These are phyloP conservation scores for Serendipita sp. DNA, from an alignment of 768 basidiomycete genomes.

Conservation along the genomic window DNA sequence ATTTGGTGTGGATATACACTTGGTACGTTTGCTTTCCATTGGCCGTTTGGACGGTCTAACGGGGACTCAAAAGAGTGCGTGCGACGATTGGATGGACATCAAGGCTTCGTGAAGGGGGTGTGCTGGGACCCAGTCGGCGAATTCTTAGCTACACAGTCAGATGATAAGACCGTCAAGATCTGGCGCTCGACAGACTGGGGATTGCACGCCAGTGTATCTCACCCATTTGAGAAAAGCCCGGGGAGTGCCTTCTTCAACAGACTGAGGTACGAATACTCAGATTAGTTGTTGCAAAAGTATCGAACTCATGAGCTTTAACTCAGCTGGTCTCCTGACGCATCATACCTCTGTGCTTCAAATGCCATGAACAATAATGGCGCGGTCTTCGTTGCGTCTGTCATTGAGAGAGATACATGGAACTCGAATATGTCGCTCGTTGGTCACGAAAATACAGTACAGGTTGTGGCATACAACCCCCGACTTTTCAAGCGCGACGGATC, in stretches of 20 bases:
- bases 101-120: constrained; percentile 96
- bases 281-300: constrained; percentile 3
- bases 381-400: constrained; percentile 94
- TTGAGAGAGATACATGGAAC: constrained; percentile 76
- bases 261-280: constrained; percentile 41
- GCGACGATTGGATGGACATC: constrained; percentile 70
- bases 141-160: constrained; percentile 87
- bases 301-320: neutral
- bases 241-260: constrained; percentile 88
- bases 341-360: constrained; percentile 93
- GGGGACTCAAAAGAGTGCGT: constrained; percentile 37
- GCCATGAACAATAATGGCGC: constrained; percentile 92
- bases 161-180: constrained; percentile 90
- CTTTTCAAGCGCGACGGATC: constrained; percentile 71
- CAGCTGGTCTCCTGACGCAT: constrained; percentile 99
- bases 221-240: constrained; percentile 88
- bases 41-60: neutral
- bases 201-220: constrained; percentile 65
- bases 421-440: constrained; percentile 90
- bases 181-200: constrained; percentile 93
- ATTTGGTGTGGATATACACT: constrained; percentile 91
- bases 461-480: constrained; percentile 90
- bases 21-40: constrained; percentile 29
- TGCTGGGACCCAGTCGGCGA: constrained; percentile 98
- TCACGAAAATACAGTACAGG: constrained; percentile 93